A percentile compares a stretch with the other conserved stretches of the same genome.
These are phyloP conservation scores for Amphirosellinia nigrospora DNA, from an alignment of 495 filamentous ascomycete species.

Conservation along the genomic window DNA sequence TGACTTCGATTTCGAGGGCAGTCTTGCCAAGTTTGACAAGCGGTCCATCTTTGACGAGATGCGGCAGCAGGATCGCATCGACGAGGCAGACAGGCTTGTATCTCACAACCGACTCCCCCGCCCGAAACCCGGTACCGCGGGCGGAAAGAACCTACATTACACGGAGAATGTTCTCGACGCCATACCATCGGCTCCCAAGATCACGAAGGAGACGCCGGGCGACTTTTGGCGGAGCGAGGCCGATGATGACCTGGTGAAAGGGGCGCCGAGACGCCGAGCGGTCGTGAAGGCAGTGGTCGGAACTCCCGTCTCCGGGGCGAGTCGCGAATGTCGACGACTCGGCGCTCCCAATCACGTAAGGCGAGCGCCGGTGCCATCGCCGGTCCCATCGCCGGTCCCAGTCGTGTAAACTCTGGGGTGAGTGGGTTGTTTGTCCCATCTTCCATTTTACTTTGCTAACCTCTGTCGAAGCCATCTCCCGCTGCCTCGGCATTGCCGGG, in stretches of 20 bases:
- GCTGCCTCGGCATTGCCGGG: conserved; percentile 28
- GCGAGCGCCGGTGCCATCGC: conserved; percentile 55
- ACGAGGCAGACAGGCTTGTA: conserved; percentile 87
- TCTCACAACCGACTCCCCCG: conserved; percentile 79
- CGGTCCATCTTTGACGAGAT: conserved; percentile 85
- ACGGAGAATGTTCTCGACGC: conserved; percentile 88
- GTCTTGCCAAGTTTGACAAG: conserved; percentile 94
- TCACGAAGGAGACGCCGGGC: conserved; percentile 45
- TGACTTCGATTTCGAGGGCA: conserved; percentile 90
- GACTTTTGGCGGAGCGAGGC: conserved; percentile 74
- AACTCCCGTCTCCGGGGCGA: conserved; percentile 56
- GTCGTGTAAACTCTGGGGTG: conserved; percentile 56
- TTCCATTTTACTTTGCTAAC: neutral
- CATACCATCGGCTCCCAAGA: conserved; percentile 46
- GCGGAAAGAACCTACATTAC: conserved; percentile 89
- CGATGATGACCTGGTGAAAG: conserved; percentile 61
- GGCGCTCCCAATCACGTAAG: conserved; percentile 67
- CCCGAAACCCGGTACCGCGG: conserved; percentile 75
- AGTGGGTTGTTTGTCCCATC: conserved; percentile 30
- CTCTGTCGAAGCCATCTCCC: neutral
- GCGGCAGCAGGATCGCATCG: conserved; percentile 81
- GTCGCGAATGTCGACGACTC: conserved; percentile 47
- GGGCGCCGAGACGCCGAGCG: conserved; percentile 52
- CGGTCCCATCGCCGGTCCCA: conserved; percentile 40
- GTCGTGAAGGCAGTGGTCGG: conserved; percentile 57